Evolutionary conservation across 257 asterid genomes (phyloP).

Genomic region (Solanum chaucha): DNA sequence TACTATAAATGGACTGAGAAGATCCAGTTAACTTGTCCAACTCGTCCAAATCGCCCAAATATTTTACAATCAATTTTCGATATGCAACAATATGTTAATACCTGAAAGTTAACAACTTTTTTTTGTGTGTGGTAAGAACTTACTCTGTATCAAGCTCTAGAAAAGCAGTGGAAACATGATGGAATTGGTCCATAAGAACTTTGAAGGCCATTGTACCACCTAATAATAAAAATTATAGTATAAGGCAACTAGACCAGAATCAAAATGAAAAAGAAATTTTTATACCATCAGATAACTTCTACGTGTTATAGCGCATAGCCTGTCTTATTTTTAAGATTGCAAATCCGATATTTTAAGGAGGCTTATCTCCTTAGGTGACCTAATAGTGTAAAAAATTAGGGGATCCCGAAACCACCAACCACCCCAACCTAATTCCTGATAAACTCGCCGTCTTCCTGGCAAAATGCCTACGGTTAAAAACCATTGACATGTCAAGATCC

Average conservation of each 20-base stretch:
- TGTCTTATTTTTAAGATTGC: neutral
- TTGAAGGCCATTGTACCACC: slow-evolving; percentile 81
- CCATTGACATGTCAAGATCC: neutral
- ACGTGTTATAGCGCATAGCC: neutral
- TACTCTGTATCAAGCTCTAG: slow-evolving; percentile 62
- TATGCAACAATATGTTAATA: neutral
- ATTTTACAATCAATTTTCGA: neutral
- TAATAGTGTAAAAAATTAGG: neutral
- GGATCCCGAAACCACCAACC: neutral
- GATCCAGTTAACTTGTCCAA: neutral
- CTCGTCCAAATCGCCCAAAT: neutral
- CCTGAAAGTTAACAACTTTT: neutral
- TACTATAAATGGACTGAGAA: neutral
- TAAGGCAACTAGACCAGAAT: neutral
- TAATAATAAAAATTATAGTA: neutral
- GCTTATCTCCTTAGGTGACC: neutral
- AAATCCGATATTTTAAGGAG: neutral
- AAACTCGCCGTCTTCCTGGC: neutral
- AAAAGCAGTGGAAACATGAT: slow-evolving; percentile 70
- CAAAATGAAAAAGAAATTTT: neutral
- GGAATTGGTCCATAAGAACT: slow-evolving; percentile 86
- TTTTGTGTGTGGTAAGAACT: neutral
- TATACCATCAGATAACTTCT: neutral
- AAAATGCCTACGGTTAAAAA: neutral
- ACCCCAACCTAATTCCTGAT: neutral